Evolutionary conservation across 192 early-diverging fungal genomes (phyloP).

Genomic region (Rhizophagus sp.): DNA sequence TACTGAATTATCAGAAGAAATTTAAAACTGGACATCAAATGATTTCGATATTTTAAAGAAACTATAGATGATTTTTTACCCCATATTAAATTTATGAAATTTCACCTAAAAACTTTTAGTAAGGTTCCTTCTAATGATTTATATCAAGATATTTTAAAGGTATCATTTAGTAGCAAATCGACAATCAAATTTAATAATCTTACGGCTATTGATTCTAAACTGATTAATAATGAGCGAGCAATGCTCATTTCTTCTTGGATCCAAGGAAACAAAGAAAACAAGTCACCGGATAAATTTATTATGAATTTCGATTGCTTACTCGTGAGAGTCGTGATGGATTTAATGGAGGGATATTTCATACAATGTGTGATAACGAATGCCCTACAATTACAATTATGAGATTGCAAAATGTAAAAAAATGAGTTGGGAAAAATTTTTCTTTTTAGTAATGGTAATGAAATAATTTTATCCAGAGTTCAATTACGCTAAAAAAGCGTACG

Average conservation of each 20-base stretch:
- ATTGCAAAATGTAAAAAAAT: constrained; percentile 9
- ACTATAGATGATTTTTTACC: not conserved
- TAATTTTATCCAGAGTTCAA: not conserved
- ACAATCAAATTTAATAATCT: not conserved
- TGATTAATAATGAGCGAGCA: not conserved
- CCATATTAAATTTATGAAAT: not conserved
- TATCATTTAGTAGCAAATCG: not conserved
- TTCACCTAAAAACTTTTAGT: not conserved
- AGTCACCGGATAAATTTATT: too few relatives aligned
- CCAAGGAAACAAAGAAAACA: not conserved
- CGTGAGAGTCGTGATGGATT: not conserved
- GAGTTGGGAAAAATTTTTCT: not conserved
- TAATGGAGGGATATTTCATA: not conserved
- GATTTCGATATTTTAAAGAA: not conserved
- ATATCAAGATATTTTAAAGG: not conserved
- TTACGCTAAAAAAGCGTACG: too few relatives aligned
- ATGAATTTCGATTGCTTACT: too few relatives aligned
- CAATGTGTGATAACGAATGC: constrained; percentile 23
- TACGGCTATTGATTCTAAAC: not conserved
- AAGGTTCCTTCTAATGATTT: not conserved
- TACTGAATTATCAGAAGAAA: not conserved
- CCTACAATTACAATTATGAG: constrained; percentile 16
- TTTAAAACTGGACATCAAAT: not conserved
- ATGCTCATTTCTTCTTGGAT: not conserved
- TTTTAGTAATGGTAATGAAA: not conserved